Evolutionary conservation across 768 basidiomycete species (phyloP).

Genomic region (Thelephora aurantiotincta): DNA sequence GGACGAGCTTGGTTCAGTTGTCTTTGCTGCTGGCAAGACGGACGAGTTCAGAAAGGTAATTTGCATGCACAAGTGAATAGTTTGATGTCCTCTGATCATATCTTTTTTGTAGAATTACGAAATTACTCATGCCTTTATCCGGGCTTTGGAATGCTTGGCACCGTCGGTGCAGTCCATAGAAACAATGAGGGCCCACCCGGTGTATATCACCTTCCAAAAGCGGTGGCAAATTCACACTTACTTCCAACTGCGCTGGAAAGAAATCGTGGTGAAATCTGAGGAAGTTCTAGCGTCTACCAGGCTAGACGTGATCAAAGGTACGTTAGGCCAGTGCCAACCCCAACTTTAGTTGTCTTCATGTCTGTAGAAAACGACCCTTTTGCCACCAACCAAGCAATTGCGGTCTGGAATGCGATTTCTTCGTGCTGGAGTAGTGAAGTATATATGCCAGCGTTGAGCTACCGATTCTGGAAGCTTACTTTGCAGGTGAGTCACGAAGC

Average conservation of each 20-base stretch:
- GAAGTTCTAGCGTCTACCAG: slow-evolving; percentile 34
- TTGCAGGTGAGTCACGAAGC: slow-evolving; percentile 50
- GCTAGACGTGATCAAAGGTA: slow-evolving; percentile 33
- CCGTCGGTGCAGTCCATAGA: slow-evolving; percentile 60
- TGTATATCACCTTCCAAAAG: slow-evolving; percentile 59
- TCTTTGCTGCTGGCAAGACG: slow-evolving; percentile 89
- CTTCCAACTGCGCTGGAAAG: slow-evolving; percentile 95
- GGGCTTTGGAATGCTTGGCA: slow-evolving; percentile 68
- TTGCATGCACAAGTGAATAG: not conserved
- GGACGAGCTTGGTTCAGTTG: slow-evolving; percentile 65
- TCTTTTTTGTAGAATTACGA: slow-evolving; percentile 56
- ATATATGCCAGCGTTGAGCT: slow-evolving; percentile 67
- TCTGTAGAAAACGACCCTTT: slow-evolving; percentile 22
- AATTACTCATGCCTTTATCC: slow-evolving; percentile 70
- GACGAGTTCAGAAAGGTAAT: slow-evolving; percentile 78
- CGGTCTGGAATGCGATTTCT: slow-evolving; percentile 57
- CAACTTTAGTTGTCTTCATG: not conserved
- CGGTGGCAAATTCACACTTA: slow-evolving; percentile 96
- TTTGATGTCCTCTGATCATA: not conserved
- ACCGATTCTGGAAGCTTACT: slow-evolving; percentile 84
- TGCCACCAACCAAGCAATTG: slow-evolving; percentile 47
- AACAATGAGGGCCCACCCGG: slow-evolving; percentile 56
- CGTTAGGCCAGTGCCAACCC: not conserved
- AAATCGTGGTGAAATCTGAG: slow-evolving; percentile 71
- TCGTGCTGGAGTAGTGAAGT: slow-evolving; percentile 82